A percentile compares a stretch with the other conserved stretches of the same genome.
These are phyloP conservation scores for Eutrema heterophyllum DNA, from an alignment of 345 rosid genomes.

Conservation along the genomic window DNA sequence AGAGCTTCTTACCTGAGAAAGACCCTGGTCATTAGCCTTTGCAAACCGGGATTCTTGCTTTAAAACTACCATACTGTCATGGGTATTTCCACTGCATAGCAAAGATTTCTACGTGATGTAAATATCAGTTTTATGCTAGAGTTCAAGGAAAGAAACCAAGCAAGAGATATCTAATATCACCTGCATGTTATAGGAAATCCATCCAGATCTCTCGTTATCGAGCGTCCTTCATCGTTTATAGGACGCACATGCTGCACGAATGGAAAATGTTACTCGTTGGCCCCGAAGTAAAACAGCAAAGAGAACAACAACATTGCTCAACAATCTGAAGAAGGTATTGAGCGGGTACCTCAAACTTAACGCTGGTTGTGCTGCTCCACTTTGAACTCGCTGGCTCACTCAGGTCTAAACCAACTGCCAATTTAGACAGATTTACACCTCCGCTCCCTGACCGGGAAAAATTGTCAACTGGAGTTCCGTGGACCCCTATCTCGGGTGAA, in stretches of 20 bases:
- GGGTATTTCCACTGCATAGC: conserved; percentile 65
- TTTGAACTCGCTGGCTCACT: conserved; percentile 78
- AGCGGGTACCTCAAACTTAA: conserved; percentile 70
- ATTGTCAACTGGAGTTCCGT: conserved; percentile 70
- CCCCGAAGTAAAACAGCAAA: neutral
- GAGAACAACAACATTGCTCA: neutral
- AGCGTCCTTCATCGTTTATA: conserved; percentile 81
- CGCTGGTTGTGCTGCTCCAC: conserved; percentile 87
- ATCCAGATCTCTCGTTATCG: conserved; percentile 74
- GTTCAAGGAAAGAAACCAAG: conserved; percentile 11
- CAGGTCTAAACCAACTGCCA: conserved; percentile 74
- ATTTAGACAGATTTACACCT: conserved; percentile 81
- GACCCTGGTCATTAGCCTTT: conserved; percentile 70
- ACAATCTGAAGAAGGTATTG: neutral
- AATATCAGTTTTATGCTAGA: conserved; percentile 22
- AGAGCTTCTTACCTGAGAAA: conserved; percentile 62
- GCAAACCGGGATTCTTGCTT: conserved; percentile 92
- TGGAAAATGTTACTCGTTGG: neutral
- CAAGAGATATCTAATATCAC: conserved; percentile 34
- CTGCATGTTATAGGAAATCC: conserved; percentile 92
- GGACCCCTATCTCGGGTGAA: conserved; percentile 90
- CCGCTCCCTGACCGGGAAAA: conserved; percentile 87
- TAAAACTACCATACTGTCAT: conserved; percentile 85
- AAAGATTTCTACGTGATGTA: conserved; percentile 27
- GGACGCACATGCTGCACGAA: conserved; percentile 68